Evolutionary conservation across 2,329 filamentous ascomycete genomes (phyloP), one percentile per base, ranked within the genome.

Genomic region (Botrytis elliptica): DNA sequence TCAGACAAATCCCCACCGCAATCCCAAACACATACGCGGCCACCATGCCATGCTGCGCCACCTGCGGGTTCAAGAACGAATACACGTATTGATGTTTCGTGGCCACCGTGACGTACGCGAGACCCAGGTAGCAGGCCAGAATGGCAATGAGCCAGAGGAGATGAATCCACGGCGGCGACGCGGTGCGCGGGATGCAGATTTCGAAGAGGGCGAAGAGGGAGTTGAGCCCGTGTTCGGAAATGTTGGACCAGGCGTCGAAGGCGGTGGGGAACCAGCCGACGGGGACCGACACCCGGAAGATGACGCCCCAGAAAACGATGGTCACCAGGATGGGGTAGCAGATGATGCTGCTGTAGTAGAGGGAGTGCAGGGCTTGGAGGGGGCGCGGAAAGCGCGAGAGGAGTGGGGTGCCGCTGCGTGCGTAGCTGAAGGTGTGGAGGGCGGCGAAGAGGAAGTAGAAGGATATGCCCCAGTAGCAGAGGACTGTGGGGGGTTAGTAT

Each of bases 11-110:
- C 12, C 65, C 79, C 7, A 73, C 74, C 14, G 78, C 78, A 52
- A 81, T 80, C 1, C 79, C 79, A 63, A 79, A 77, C 0, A 78
- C 75, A 71, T 80, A 80, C 40, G 72, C 79, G 0, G 75, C 78
- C 3, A 79, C 77, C 10, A 66, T 66, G 0, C 71, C 74, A 36
- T 77, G 74, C 74, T 8, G 75, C 74, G 12, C 77, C 69, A 3
- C 77, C 73, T 60, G 44, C 1, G 89, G 86, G 80, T 97, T 86
- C n/a, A 97, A 87, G 83, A 97, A 97, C 74, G 79, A 81, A 83
- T 97, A 97, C 0, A 92, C 87, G 81, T 95, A 97, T 81, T 91
- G 93, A 4, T 88, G 88, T 81, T 94, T 85, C 0, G 90, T 90
- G 7, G 88, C 88, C 75, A 88, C 83, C 0, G 92, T 95, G 36